These are phyloP conservation scores for Lichtheimia hyalospora DNA, from an alignment of 371 early-diverging fungal species.

Conservation along the genomic window DNA sequence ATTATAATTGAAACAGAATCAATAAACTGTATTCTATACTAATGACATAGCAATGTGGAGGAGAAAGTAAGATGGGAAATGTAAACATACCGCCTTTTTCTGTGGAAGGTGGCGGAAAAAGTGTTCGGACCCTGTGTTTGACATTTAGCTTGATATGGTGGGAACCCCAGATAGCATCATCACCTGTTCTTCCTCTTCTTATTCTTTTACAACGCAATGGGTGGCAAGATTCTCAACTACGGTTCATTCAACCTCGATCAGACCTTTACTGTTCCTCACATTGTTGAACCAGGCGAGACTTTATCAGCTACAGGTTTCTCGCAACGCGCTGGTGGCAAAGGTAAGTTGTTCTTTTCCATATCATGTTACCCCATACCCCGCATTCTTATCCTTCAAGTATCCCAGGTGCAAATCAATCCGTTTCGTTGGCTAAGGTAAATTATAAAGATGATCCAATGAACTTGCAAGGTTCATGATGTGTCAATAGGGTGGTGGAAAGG, in stretches of 20 bases:
- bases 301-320: conserved; percentile 61
- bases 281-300: conserved; percentile 84
- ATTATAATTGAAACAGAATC: too few species aligned
- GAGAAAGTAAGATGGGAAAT: too few species aligned
- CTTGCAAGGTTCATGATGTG: neutral
- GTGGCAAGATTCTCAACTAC: conserved; percentile 63
- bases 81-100: too few species aligned
- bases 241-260: conserved; percentile 93
- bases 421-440: conserved; percentile 69
- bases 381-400: neutral
- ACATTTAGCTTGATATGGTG: too few species aligned
- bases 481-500: conserved; percentile 62
- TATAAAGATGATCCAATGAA: neutral
- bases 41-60: too few species aligned
- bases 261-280: conserved; percentile 80
- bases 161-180: too few species aligned
- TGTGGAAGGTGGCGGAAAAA: too few species aligned
- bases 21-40: too few species aligned
- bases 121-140: too few species aligned
- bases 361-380: neutral
- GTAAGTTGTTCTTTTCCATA: neutral
- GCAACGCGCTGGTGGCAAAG: conserved; percentile 85
- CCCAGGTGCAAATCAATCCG: conserved; percentile 84
- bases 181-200: conserved; percentile 1
- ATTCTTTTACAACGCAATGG: conserved; percentile 5